phyloP scores from a whole-genome alignment of 164 flowering plant genomes.

The Protea cynaroides region DNA sequence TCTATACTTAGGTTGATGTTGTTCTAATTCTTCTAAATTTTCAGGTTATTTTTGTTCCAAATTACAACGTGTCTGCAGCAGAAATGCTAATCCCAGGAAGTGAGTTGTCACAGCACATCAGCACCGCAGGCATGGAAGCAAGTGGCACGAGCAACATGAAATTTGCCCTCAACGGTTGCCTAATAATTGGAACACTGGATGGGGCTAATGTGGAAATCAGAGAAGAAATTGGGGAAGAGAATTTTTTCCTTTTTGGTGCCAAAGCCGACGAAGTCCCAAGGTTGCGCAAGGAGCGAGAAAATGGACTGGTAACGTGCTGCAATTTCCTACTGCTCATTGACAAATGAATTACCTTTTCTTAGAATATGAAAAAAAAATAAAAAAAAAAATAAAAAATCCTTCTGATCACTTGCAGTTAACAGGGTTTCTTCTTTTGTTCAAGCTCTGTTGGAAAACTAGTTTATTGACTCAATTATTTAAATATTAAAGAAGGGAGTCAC shows the following conservation, averaged over 20 bases:
- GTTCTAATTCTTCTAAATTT: conserved; percentile 6
- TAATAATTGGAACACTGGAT: conserved; percentile 93
- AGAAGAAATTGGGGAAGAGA: conserved; percentile 86
- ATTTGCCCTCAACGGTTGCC: conserved; percentile 93
- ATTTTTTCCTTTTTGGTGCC: conserved; percentile 96
- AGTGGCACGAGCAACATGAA: conserved; percentile 99
- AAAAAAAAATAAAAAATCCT: neutral
- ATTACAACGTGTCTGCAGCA: conserved; percentile 94
- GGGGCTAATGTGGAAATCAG: conserved; percentile 99
- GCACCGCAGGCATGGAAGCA: conserved; percentile 99
- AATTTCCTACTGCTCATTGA: neutral
- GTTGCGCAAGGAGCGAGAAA: conserved; percentile 86
- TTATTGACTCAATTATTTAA: neutral
- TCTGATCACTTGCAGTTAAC: neutral
- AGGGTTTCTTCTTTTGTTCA: neutral
- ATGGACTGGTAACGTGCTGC: conserved; percentile 60
- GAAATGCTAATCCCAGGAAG: conserved; percentile 97
- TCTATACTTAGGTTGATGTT: neutral
- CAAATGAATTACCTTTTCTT: neutral
- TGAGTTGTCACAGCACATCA: conserved; percentile 95
- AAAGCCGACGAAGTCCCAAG: conserved; percentile 82
- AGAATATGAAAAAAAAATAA: neutral
- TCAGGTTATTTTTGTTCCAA: conserved; percentile 95
- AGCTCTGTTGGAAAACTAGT: neutral
- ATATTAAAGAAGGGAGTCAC: neutral